A percentile compares a stretch with the other conserved stretches of the same genome.
phyloP scores from a whole-genome alignment of 768 basidiomycete species.

The Crepidotus variabilis region DNA sequence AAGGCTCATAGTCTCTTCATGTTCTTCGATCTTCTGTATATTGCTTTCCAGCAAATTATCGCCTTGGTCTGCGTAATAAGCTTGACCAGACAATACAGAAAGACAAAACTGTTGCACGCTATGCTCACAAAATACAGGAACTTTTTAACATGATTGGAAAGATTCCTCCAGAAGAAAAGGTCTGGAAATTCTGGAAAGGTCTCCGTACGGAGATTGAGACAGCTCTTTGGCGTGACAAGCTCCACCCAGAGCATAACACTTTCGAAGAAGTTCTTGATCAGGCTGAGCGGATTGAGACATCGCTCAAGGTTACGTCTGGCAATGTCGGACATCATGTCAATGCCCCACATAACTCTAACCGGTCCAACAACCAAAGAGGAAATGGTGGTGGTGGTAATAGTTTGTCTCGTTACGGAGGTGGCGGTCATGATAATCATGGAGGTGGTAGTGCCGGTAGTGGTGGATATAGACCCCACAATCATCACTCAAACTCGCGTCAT shows the following conservation, averaged over 20 bases:
- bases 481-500: too few relatives aligned
- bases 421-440: too few relatives aligned
- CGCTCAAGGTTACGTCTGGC: too few relatives aligned
- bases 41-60: constrained; percentile 22
- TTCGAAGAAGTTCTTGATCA: constrained; percentile 22
- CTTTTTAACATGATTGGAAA: constrained; percentile 29
- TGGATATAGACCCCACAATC: too few relatives aligned
- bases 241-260: constrained; percentile 20
- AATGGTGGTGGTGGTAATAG: too few relatives aligned
- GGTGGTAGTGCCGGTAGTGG: too few relatives aligned
- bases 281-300: constrained; percentile 19
- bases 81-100: constrained; percentile 20
- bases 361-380: too few relatives aligned
- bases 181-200: constrained; percentile 32
- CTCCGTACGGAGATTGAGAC: constrained; percentile 20
- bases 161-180: constrained; percentile 20
- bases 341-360: too few relatives aligned
- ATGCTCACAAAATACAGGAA: constrained; percentile 28
- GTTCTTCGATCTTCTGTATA: constrained; percentile 6
- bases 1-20: constrained; percentile 25
- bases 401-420: too few relatives aligned
- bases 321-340: too few relatives aligned
- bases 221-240: constrained; percentile 23
- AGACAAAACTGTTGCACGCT: constrained; percentile 24
- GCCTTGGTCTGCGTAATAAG: constrained; percentile 19